Base-by-base conservation (phyloP, 1,284 basidiomycete species). In the Marasmius sp. region DNA sequence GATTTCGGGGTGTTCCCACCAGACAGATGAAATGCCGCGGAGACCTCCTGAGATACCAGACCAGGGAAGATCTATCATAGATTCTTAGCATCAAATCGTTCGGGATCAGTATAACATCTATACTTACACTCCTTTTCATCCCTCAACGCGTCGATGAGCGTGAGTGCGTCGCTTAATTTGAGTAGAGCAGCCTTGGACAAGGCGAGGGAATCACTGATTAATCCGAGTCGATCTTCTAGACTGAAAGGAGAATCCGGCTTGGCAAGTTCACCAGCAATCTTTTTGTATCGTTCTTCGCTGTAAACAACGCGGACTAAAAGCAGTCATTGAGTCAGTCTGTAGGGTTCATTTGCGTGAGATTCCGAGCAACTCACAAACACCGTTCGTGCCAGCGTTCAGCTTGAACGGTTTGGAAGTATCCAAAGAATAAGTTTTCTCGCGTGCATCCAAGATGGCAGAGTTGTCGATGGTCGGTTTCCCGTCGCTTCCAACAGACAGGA, bases 331-430 rank as follows among this genome's bases (percentile, higher is more conserved):
- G 56, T 49, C 10, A 18, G 47, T 18, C n/a, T 7, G 55, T 36
- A 14, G 57, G 16, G 27, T 39, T 18, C 39, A 51, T 62, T 53
- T 48, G 14, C n/a, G 39, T 38, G 16, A 52, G 47, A 37, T 43
- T 41, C 54, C 18, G 38, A 52, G 33, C 47, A 33, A 79, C 92
- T 68, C 68, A 93, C 92, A 98, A 69, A 97, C 93, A 68, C 96
- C 95, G 60, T 87, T 85, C 1, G 94, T 95, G 59, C 90, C 91
- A 14, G 89, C 91, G 73, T 98, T 99, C 63, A 99, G 80, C 78
- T 98, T 97, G 75, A 87, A 91, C 27, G 88, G 82, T 70, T 84
- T 87, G 72, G 76, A 86, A 4, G 85, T 87, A 72, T 92, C 87
- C 38, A 98, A 71, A 20, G 84, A 75, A 68, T 94, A 85, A 43